These are phyloP conservation scores for Metschnikowia borealis DNA, from an alignment of 805 yeast species.

Conservation along the genomic window DNA sequence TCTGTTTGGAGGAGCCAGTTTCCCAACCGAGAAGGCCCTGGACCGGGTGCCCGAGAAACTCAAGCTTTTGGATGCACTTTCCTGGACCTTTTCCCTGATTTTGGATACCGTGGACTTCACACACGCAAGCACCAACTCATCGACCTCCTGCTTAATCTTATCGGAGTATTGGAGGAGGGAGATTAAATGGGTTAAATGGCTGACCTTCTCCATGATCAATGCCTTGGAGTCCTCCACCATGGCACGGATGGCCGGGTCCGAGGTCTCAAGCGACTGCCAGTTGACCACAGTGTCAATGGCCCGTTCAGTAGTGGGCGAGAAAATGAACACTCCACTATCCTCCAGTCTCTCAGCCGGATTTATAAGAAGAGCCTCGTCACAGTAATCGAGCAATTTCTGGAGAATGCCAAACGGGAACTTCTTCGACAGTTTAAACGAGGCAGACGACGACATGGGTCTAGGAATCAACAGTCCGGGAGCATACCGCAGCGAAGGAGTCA, in stretches of 20 bases:
- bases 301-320: conserved; percentile 58
- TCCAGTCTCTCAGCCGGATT: conserved; percentile 61
- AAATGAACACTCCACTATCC: conserved; percentile 29
- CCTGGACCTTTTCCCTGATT: conserved; percentile 39
- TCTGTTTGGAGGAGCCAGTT: neutral
- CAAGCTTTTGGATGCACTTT: conserved; percentile 4
- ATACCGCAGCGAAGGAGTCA: conserved; percentile 3
- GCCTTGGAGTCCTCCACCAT: conserved; percentile 65
- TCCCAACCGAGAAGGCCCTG: neutral
- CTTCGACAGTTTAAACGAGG: conserved; percentile 41
- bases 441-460: conserved; percentile 6
- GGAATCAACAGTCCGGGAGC: conserved; percentile 12
- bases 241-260: conserved; percentile 60
- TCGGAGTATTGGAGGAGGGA: conserved; percentile 73
- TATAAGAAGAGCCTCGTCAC: conserved; percentile 70
- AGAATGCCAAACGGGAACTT: conserved; percentile 63
- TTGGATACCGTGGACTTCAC: conserved; percentile 61
- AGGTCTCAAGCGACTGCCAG: conserved; percentile 46
- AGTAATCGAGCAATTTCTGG: conserved; percentile 54
- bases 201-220: conserved; percentile 61
- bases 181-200: conserved; percentile 63
- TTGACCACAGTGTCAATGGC: conserved; percentile 47
- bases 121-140: conserved; percentile 56
- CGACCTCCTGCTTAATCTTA: conserved; percentile 75
- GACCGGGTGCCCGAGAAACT: neutral